phyloP scores from a whole-genome alignment of 2,329 filamentous ascomycete genomes.

The Botrytis cinerea region DNA sequence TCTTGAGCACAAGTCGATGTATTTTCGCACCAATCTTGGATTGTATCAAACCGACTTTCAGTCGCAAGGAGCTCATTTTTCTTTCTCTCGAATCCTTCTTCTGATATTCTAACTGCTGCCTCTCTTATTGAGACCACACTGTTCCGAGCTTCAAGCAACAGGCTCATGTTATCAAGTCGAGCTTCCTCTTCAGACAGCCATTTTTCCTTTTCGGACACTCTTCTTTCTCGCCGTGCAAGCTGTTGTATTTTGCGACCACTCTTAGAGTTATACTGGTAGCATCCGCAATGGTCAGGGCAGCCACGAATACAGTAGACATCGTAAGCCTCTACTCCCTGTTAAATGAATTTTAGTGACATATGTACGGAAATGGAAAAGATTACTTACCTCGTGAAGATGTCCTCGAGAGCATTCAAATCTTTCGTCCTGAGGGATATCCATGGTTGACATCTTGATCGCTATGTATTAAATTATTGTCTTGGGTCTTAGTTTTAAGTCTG shows the following conservation, averaged over 20 bases:
- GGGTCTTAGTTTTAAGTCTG: not conserved
- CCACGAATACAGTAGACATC: not conserved
- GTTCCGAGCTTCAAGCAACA: not conserved
- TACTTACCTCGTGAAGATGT: not conserved
- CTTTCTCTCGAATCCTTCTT: not conserved
- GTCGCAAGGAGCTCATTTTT: not conserved
- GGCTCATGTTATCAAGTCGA: not conserved
- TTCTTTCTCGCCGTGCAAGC: not conserved
- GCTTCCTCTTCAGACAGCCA: not conserved
- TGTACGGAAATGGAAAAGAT: not conserved
- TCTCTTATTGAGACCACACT: not conserved
- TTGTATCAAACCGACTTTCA: not conserved
- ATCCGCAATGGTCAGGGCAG: not conserved
- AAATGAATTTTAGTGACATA: not conserved
- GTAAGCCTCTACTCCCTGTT: not conserved
- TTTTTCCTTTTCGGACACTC: no score
- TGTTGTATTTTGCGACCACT: not conserved
- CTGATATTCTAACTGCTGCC: not conserved
- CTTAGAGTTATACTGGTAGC: no score
- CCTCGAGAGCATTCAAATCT: not conserved
- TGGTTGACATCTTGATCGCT: not conserved
- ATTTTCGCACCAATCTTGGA: not conserved
- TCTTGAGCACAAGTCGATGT: not conserved
- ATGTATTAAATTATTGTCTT: not conserved
- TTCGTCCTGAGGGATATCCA: not conserved